Evolutionary conservation across 1,284 basidiomycete genomes (phyloP).

Genomic region (Xerocomus amazonicus): DNA sequence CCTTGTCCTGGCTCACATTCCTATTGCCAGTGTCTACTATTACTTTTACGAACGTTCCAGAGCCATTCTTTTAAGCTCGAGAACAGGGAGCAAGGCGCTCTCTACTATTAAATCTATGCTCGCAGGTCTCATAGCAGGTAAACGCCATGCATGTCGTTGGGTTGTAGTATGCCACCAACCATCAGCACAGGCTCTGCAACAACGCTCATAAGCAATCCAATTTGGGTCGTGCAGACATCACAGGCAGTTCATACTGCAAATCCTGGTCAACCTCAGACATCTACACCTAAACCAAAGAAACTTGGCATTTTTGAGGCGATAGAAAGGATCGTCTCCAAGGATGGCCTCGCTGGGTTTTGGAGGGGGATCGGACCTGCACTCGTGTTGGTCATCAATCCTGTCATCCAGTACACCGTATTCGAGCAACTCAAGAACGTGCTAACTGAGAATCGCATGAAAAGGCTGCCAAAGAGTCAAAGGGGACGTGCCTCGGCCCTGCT

Average conservation of each 20-base stretch:
- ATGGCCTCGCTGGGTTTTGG: constrained; percentile 84
- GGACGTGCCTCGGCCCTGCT: constrained; percentile 50
- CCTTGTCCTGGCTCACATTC: constrained; percentile 1
- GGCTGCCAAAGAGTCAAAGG: constrained; percentile 43
- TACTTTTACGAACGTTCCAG: constrained; percentile 78
- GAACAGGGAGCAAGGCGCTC: constrained; percentile 63
- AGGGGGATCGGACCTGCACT: constrained; percentile 95
- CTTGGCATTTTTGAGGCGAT: constrained; percentile 71
- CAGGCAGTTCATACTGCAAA: constrained; percentile 72
- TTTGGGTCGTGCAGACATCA: constrained; percentile 94
- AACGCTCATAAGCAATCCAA: constrained; percentile 88
- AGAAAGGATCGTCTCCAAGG: constrained; percentile 70
- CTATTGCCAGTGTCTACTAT: constrained; percentile 64
- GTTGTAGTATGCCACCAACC: neutral
- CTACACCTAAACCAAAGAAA: constrained; percentile 40
- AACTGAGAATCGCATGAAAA: constrained; percentile 55
- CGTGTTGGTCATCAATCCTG: constrained; percentile 92
- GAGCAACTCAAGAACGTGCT: constrained; percentile 85
- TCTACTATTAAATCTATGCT: constrained; percentile 87
- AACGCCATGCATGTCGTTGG: neutral
- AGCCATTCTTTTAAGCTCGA: constrained; percentile 52
- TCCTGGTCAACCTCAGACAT: constrained; percentile 30
- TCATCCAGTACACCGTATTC: constrained; percentile 85
- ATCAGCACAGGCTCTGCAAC: constrained; percentile 74
- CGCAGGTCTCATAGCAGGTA: constrained; percentile 84